Percentiles rank a stretch among this genome's conserved stretches.
phyloP scores from a whole-genome alignment of 2,329 filamentous ascomycete species.

The Fusarium albosuccineum region DNA sequence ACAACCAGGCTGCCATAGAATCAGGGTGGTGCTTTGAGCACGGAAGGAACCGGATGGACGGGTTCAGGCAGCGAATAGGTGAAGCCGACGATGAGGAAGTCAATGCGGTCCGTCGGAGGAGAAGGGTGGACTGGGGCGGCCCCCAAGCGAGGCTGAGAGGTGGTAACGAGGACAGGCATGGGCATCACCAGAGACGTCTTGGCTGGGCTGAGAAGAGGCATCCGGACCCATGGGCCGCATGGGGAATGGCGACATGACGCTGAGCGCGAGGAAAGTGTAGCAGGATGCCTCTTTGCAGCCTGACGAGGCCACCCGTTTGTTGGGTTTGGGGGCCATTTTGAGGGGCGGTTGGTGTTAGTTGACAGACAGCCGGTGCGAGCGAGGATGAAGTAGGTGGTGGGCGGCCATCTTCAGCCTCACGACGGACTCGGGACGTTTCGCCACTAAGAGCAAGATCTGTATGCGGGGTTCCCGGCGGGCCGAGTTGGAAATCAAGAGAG shows the following conservation, averaged over 20 bases:
- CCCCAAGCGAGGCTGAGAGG: not conserved
- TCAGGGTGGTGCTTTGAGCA: slow-evolving; percentile 36
- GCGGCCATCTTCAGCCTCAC: not conserved
- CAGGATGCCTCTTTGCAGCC: slow-evolving; percentile 6
- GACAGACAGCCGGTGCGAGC: not conserved
- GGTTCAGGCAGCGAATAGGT: slow-evolving; percentile 7
- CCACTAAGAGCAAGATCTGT: not conserved
- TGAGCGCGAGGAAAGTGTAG: slow-evolving; percentile 7
- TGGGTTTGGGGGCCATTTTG: not conserved
- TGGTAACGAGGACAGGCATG: not conserved
- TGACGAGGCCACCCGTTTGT: slow-evolving; percentile 2
- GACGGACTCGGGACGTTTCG: not conserved
- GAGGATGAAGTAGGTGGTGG: not conserved
- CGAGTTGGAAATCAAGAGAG: no score
- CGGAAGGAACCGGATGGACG: slow-evolving; percentile 4
- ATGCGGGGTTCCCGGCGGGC: no score
- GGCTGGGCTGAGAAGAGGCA: slow-evolving; percentile 34
- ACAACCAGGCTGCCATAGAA: slow-evolving; percentile 17
- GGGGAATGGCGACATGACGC: slow-evolving; percentile 34
- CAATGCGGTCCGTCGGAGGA: not conserved
- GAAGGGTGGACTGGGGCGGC: not conserved
- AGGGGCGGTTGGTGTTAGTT: not conserved
- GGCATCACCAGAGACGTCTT: slow-evolving; percentile 21
- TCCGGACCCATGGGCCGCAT: slow-evolving; percentile 32
- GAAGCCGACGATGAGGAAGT: slow-evolving; percentile 4